These are phyloP conservation scores for Backusella psychrophila DNA, from an alignment of 192 early-diverging fungal species.

Conservation along the genomic window DNA sequence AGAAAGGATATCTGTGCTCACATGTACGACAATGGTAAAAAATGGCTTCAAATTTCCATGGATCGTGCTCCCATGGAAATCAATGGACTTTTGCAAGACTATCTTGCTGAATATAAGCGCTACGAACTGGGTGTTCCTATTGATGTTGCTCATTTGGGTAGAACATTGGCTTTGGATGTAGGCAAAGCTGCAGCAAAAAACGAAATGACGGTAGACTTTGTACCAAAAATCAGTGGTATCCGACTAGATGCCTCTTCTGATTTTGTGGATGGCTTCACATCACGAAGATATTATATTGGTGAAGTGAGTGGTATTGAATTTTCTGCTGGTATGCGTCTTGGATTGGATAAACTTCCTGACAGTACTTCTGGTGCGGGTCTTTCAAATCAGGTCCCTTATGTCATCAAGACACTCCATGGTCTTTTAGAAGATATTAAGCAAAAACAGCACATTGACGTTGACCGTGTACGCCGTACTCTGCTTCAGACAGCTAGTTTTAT, in stretches of 20 bases:
- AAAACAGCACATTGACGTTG: constrained; percentile 38
- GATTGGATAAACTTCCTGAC: constrained; percentile 3
- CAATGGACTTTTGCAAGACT: constrained; percentile 64
- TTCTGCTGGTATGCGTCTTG: constrained; percentile 5
- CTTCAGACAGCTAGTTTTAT: constrained; percentile 52
- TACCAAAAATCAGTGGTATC: constrained; percentile 35
- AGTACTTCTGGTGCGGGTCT: constrained; percentile 19
- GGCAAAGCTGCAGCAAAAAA: constrained; percentile 36
- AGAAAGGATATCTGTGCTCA: constrained; percentile 62
- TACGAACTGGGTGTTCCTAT: constrained; percentile 50
- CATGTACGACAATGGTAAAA: constrained; percentile 59
- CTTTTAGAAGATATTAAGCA: constrained; percentile 40
- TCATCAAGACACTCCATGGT: constrained; percentile 32
- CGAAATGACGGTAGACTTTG: constrained; percentile 18
- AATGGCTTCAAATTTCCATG: constrained; percentile 67
- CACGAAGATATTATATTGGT: constrained; percentile 47
- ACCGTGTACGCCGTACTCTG: constrained; percentile 46
- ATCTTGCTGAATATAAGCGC: constrained; percentile 62
- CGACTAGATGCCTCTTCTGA: constrained; percentile 50
- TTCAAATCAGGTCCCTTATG: constrained; percentile 27
- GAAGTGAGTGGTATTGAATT: constrained; percentile 40
- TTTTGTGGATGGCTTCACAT: constrained; percentile 52
- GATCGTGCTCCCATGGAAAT: constrained; percentile 70
- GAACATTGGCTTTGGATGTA: constrained; percentile 66
- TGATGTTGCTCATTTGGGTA: constrained; percentile 59